phyloP scores from a whole-genome alignment of 805 yeast species.

The Candida maris region DNA sequence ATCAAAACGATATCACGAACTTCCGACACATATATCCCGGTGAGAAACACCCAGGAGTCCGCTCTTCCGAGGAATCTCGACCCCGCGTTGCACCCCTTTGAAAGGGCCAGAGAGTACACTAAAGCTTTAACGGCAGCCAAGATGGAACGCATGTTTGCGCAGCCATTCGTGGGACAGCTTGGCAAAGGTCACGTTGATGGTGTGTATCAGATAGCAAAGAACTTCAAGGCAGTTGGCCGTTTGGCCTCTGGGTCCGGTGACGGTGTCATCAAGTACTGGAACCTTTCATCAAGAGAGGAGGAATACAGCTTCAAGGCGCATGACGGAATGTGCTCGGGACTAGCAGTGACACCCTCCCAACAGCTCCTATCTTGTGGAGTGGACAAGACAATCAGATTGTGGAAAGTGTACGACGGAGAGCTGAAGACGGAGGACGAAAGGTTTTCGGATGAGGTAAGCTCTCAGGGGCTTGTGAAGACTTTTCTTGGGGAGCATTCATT shows the following conservation, averaged over 20 bases:
- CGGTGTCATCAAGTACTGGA: slow-evolving; percentile 94
- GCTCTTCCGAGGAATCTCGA: slow-evolving; percentile 84
- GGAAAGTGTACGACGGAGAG: slow-evolving; percentile 63
- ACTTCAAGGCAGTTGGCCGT: slow-evolving; percentile 62
- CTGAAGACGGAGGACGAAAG: slow-evolving; percentile 28
- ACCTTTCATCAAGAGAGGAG: slow-evolving; percentile 75
- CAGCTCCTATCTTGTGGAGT: slow-evolving; percentile 77
- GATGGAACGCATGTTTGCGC: slow-evolving; percentile 94
- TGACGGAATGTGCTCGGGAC: slow-evolving; percentile 83
- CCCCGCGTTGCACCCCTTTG: slow-evolving; percentile 95
- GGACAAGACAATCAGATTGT: slow-evolving; percentile 83
- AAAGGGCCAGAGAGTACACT: slow-evolving; percentile 94
- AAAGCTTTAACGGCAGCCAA: slow-evolving; percentile 94
- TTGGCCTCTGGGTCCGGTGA: slow-evolving; percentile 94
- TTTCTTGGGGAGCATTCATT: slow-evolving; percentile 82
- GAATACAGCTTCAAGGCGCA: slow-evolving; percentile 80
- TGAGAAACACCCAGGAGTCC: slow-evolving; percentile 82
- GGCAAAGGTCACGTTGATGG: slow-evolving; percentile 97
- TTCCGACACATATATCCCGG: slow-evolving; percentile 89
- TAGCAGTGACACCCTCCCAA: slow-evolving; percentile 65
- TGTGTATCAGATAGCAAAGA: slow-evolving; percentile 81
- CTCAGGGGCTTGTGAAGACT: slow-evolving; percentile 66
- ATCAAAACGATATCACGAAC: slow-evolving; percentile 87
- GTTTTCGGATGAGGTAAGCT: slow-evolving; percentile 28
- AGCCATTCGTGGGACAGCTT: slow-evolving; percentile 91